Evolutionary conservation across 2,329 filamentous ascomycete species (phyloP), one percentile per base, ranked within the genome.

Genomic region (Monosporascus sp.): DNA sequence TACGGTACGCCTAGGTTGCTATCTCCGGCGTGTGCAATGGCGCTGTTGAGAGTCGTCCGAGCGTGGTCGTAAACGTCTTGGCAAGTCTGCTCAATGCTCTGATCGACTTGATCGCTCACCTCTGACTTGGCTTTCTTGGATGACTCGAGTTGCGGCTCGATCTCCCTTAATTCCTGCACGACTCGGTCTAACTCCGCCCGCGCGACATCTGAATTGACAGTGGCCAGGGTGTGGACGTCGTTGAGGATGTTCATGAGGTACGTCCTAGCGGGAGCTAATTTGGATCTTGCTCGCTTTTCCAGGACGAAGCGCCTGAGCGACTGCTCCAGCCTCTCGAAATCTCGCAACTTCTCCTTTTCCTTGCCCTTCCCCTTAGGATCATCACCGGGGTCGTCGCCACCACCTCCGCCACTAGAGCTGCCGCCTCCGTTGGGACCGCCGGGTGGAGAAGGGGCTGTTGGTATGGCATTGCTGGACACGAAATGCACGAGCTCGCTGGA

Each of bases 401-500:
- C 79, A n/a, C 79, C 82, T 41, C 78, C 80, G 37, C 78, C 79
- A 31, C 78, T 77, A 18, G 73, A 70, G 57, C 75, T 76, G 38
- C 79, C 79, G 54, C 76, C 72, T 35, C 79, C 79, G 8, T 76
- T 77, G 37, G 78, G 79, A 38, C 76, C 77, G n/a, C 80, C 76
- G 3, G 79, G 75, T 17, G 81, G 77, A 0, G 80, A 71, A 9
- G 84, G 81, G 1, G 78, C 80, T 51, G 89, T 85, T 0, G 93
- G 93, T 54, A 99, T 89, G 3, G 92, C 92, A 68, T 97, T 96
- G 67, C 93, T 97, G 2, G 94, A 97, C 3, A 99, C 94, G 61
- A 99, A 99, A 68, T 99, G 94, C 3, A 99, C 94, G 7, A 99
- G 78, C 65, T 99, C 94, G 2, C 85, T 82, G 0, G 91, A 87